Conservation (phyloP, 2,329 filamentous ascomycete species). For the Alternaria sp. region DNA sequence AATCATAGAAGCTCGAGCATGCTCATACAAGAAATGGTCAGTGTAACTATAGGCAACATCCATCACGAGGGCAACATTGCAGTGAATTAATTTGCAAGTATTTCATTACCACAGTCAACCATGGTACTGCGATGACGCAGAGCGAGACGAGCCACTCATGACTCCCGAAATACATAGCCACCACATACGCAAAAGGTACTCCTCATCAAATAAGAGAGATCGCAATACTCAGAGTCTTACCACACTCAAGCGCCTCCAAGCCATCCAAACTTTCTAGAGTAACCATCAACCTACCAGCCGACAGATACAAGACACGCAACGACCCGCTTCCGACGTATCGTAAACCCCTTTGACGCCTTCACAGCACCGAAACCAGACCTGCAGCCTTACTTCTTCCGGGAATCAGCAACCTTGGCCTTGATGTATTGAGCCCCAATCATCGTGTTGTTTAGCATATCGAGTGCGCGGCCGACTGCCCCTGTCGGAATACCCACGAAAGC, state of each 20-base stretch:
- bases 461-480: background rate
- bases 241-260: background rate
- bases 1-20: background rate
- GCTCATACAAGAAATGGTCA: background rate
- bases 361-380: background rate
- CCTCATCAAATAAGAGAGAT: too few species aligned
- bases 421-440: background rate
- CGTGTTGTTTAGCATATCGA: background rate
- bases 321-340: background rate
- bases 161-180: too few species aligned
- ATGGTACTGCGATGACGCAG: too few species aligned
- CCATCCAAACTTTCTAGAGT: background rate
- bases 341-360: background rate
- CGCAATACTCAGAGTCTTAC: too few species aligned
- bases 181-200: too few species aligned
- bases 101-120: background rate
- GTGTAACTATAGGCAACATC: background rate
- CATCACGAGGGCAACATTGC: background rate
- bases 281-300: background rate
- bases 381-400: background rate
- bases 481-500: background rate
- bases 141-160: too few species aligned
- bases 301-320: background rate
- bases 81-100: background rate
- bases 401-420: background rate